Percentiles rank a stretch among this genome's conserved stretches.
Conservation (phyloP, 768 basidiomycete genomes). For the Trametes punicea region DNA sequence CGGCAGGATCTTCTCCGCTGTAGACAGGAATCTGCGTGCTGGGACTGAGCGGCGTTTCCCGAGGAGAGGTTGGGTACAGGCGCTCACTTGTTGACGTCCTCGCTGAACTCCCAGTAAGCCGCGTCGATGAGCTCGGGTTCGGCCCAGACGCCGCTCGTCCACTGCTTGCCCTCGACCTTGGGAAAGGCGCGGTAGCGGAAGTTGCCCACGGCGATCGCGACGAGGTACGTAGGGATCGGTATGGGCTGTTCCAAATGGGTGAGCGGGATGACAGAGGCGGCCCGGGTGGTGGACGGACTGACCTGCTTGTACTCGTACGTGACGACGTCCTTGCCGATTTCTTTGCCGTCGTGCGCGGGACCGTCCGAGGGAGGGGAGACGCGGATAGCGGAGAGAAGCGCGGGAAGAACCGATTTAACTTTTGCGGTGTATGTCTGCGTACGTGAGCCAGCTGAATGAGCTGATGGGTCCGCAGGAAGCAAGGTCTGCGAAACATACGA, state of each 20-base stretch:
- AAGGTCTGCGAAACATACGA: slow-evolving; percentile 41
- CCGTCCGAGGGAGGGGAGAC: slow-evolving; percentile 71
- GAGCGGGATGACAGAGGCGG: not conserved
- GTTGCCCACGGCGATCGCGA: slow-evolving; percentile 88
- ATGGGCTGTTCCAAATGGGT: slow-evolving; percentile 49
- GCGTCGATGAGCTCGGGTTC: slow-evolving; percentile 80
- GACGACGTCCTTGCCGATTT: slow-evolving; percentile 69
- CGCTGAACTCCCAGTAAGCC: slow-evolving; percentile 84
- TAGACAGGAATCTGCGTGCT: slow-evolving; percentile 59
- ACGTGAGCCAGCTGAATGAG: not conserved
- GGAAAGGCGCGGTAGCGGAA: slow-evolving; percentile 69
- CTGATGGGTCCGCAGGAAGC: not conserved
- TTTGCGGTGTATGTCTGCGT: slow-evolving; percentile 77
- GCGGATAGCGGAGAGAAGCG: slow-evolving; percentile 81
- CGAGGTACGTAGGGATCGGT: slow-evolving; percentile 87
- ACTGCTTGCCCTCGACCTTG: slow-evolving; percentile 55
- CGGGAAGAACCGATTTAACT: slow-evolving; percentile 77
- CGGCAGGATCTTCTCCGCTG: slow-evolving; percentile 70
- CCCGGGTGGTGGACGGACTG: not conserved
- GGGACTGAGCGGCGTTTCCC: not conserved
- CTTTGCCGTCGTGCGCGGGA: slow-evolving; percentile 68
- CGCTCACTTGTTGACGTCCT: slow-evolving; percentile 72
- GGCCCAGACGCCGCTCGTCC: slow-evolving; percentile 88
- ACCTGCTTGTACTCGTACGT: slow-evolving; percentile 80
- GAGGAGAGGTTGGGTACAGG: not conserved